A percentile compares a stretch with the other conserved stretches of the same genome.
These are phyloP conservation scores for Fistulinella cinereoalba DNA, from an alignment of 1,284 basidiomycete genomes.

Conservation along the genomic window DNA sequence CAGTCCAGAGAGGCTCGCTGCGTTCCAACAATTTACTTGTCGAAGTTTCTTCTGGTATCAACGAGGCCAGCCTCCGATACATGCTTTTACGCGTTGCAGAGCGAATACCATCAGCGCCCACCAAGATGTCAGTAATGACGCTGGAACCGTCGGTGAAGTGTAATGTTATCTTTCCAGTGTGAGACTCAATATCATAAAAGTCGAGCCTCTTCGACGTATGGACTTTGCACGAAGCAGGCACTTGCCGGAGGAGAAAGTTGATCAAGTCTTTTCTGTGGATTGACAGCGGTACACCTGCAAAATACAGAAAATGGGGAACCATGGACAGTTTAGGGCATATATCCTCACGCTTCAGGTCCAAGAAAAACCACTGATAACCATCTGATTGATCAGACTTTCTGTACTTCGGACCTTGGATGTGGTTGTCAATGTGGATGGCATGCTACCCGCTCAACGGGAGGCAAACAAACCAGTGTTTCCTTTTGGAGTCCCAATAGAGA, in stretches of 20 bases:
- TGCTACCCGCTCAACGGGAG: too few relatives aligned
- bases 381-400: constrained; percentile 26
- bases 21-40: constrained; percentile 11
- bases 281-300: constrained; percentile 23
- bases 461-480: constrained; percentile 13
- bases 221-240: constrained; percentile 30
- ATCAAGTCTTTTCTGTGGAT: constrained; percentile 37
- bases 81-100: constrained; percentile 21
- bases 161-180: constrained; percentile 17
- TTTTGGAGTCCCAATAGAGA: constrained; percentile 8
- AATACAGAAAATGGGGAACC: not conserved
- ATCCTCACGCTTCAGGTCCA: constrained; percentile 9
- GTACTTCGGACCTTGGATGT: constrained; percentile 11
- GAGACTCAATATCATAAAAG: constrained; percentile 17
- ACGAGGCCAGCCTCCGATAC: constrained; percentile 13
- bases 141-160: constrained; percentile 35
- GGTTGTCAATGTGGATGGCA: not conserved
- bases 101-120: constrained; percentile 31
- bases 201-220: constrained; percentile 33
- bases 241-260: constrained; percentile 27
- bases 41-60: not conserved
- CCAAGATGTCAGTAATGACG: constrained; percentile 33
- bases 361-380: constrained; percentile 23
- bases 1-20: constrained; percentile 23
- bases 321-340: not conserved